Evolutionary conservation across 192 early-diverging fungal genomes (phyloP).

Genomic region (Tieghemiomyces parasiticus): DNA sequence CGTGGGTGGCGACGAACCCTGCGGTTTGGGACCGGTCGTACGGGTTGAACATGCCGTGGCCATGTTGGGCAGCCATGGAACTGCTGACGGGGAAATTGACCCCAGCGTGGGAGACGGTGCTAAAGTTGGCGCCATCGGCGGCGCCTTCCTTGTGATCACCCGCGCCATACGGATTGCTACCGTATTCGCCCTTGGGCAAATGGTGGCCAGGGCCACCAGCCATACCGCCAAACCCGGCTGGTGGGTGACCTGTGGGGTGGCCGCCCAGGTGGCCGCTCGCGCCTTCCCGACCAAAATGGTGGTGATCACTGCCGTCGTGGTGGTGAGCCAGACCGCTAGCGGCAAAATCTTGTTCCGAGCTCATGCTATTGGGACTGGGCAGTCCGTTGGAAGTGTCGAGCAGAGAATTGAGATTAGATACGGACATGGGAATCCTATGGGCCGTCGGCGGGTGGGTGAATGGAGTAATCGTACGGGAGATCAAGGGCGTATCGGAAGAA

Average conservation of each 20-base stretch:
- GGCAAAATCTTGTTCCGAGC: constrained; percentile 1
- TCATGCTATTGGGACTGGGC: constrained; percentile 10
- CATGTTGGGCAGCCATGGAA: too few species aligned
- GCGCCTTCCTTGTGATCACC: too few species aligned
- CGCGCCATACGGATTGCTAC: too few species aligned
- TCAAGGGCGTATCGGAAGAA: neutral
- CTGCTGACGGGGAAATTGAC: too few species aligned
- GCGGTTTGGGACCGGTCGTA: too few species aligned
- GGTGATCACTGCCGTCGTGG: neutral
- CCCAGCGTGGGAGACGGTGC: too few species aligned
- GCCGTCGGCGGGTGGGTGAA: neutral
- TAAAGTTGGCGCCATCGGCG: too few species aligned
- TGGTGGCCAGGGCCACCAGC: too few species aligned
- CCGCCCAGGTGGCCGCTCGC: neutral
- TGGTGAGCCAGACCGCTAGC: neutral
- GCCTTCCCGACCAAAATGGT: neutral
- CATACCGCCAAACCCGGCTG: too few species aligned
- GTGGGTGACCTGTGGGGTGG: neutral
- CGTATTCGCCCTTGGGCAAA: neutral
- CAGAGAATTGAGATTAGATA: neutral
- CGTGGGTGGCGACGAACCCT: neutral
- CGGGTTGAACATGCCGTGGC: too few species aligned
- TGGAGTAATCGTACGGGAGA: neutral
- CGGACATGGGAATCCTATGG: neutral
- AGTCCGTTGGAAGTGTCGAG: constrained; percentile 2